phyloP scores from a whole-genome alignment of 129 eudicot genomes.

The Saposhnikovia divaricata region DNA sequence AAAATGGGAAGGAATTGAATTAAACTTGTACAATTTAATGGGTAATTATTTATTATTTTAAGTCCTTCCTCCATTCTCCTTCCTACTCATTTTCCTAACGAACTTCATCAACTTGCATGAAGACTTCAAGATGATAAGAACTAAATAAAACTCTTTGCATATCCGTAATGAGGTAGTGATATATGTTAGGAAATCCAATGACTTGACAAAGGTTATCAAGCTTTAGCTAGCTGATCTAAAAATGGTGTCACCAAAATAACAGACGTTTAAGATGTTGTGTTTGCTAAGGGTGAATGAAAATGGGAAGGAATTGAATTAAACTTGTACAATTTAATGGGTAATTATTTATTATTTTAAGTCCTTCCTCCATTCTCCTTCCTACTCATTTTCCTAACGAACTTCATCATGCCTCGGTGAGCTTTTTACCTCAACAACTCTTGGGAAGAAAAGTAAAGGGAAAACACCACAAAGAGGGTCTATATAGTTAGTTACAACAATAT shows the following conservation, averaged over 20 bases:
- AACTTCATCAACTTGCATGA: not conserved
- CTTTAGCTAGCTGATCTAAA: not conserved
- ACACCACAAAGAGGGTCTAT: not conserved
- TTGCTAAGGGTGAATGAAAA: not conserved
- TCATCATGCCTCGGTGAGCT: not conserved
- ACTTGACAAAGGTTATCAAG: not conserved
- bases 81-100: not conserved
- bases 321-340: not conserved
- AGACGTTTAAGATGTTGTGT: not conserved
- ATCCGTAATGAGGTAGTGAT: not conserved
- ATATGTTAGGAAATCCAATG: not conserved
- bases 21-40: not conserved
- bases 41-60: not conserved
- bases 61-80: not conserved
- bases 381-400: not conserved
- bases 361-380: not conserved
- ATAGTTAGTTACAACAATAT: not conserved
- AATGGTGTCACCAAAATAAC: not conserved
- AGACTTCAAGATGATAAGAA: not conserved
- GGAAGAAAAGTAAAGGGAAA: not conserved
- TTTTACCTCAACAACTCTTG: not conserved
- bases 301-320: not conserved
- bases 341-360: not conserved
- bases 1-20: not conserved
- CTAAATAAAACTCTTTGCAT: not conserved